Evolutionary conservation across 1,284 basidiomycete genomes (phyloP).

Genomic region (Puccinia novopanici): DNA sequence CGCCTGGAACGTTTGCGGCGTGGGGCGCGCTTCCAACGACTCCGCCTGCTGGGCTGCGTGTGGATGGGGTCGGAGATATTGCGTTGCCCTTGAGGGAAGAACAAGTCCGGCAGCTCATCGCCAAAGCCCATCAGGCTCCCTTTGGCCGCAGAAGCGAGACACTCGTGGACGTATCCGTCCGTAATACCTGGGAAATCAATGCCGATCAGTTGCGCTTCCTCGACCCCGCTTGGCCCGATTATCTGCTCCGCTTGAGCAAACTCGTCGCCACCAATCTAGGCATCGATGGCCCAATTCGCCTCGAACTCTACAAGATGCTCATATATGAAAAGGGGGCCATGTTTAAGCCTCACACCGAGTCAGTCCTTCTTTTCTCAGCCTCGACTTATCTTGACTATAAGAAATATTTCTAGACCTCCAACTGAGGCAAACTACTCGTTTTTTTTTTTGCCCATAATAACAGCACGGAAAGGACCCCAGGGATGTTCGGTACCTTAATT

Average conservation of each 20-base stretch:
- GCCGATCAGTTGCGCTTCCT: conserved; percentile 10
- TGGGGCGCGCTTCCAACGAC: conserved; percentile 17
- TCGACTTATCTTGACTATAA: neutral
- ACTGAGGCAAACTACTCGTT: neutral
- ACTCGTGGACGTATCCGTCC: neutral
- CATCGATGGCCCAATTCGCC: neutral
- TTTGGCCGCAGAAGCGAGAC: conserved; percentile 11
- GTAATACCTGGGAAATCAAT: conserved; percentile 6
- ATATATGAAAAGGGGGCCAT: conserved; percentile 13
- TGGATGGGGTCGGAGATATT: conserved; percentile 9
- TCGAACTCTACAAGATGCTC: neutral
- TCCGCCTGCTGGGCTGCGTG: conserved; percentile 4
- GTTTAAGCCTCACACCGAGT: conserved; percentile 12
- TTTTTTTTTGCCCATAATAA: neutral
- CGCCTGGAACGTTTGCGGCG: conserved; percentile 6
- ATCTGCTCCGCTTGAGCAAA: neutral
- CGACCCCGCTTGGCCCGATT: neutral
- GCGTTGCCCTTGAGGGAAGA: neutral
- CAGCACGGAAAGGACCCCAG: conserved; percentile 9
- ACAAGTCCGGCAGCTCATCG: neutral
- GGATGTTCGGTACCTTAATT: conserved; percentile 51
- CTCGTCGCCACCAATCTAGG: neutral
- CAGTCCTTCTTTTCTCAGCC: neutral
- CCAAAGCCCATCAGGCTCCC: conserved; percentile 5
- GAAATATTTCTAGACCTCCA: neutral